Evolutionary conservation across 2,329 filamentous ascomycete species (phyloP), one percentile per base, ranked within the genome.

Genomic region (Epichloe brachyelytri): DNA sequence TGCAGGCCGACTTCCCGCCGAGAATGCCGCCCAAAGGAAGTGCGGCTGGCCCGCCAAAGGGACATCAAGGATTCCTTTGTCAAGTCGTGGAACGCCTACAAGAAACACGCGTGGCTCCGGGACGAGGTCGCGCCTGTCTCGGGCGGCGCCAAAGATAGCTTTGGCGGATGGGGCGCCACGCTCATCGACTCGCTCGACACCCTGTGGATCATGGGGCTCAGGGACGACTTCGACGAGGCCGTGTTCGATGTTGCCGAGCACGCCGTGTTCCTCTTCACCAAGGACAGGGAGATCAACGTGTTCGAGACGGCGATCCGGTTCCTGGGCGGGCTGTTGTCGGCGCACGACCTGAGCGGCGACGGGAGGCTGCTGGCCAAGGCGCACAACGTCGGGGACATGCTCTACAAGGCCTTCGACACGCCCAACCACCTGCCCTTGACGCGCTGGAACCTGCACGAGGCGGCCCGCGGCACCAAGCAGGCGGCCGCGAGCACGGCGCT

Each of bases 151-250:
- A 74, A 69, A 52, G 70, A 75, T 51, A 63, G 65, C 0, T 78
- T 78, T 57, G 74, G 75, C 10, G 73, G 74, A 22, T 80, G 77
- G 71, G 78, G 71, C 0, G 79, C 78, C 3, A 81, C 79, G 0
- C 62, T 83, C 47, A 73, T 83, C 22, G 80, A 84, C 58, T 66
- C 73, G 0, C 68, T 83, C 48, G 79, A 83, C 54, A 80, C 79
- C 0, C 71, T 83, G 2, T 77, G 73, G 70, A 82, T 84, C 44
- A 80, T 83, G 78, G 78, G 65, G 6, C 62, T 82, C 41, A 64
- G 71, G 34, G 66, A 74, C 1, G 80, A 83, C 34, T 82, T 83
- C 56, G 64, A 73, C 47, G 62, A 72, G 19, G 78, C 79, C 4
- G 71, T 75, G 2, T 64, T 67, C 17, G 76, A 74, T 2, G 69